A percentile compares a stretch with the other conserved stretches of the same genome.
Conservation (phyloP, 1,139 yeast species). For the Sugiyamaella novakii region DNA sequence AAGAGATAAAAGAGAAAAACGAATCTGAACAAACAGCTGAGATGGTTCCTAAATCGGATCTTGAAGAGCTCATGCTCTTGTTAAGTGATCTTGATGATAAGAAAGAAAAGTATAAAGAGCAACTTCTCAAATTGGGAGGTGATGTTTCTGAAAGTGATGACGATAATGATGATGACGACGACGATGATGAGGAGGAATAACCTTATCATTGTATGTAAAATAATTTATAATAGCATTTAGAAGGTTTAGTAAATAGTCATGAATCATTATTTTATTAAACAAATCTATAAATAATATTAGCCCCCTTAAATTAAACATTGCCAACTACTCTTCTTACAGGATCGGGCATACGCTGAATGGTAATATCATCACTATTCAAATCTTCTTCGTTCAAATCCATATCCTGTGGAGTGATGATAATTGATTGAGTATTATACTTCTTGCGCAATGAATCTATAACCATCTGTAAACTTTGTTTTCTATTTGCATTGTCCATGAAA, state of each 20-base stretch:
- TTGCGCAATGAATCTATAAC: constrained; percentile 67
- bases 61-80: constrained; percentile 75
- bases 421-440: constrained; percentile 73
- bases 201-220: too few species aligned
- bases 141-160: constrained; percentile 50
- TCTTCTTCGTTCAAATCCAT: constrained; percentile 67
- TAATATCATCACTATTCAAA: constrained; percentile 60
- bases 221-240: background rate
- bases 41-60: constrained; percentile 59
- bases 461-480: constrained; percentile 75
- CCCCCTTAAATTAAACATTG: background rate
- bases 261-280: background rate
- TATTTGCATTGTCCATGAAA: constrained; percentile 92
- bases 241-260: too few species aligned
- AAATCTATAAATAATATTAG: background rate
- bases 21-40: constrained; percentile 23
- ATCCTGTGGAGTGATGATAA: constrained; percentile 94
- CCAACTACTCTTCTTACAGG: constrained; percentile 41
- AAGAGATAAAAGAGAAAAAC: constrained; percentile 17
- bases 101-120: constrained; percentile 58
- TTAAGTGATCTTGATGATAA: constrained; percentile 76
- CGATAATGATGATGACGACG: constrained; percentile 56
- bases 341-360: constrained; percentile 69
- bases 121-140: constrained; percentile 52
- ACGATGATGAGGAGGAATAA: constrained; percentile 44